A percentile compares a stretch with the other conserved stretches of the same genome.
phyloP scores from a whole-genome alignment of 2,329 filamentous ascomycete genomes.

The Cryphonectria radicalis region DNA sequence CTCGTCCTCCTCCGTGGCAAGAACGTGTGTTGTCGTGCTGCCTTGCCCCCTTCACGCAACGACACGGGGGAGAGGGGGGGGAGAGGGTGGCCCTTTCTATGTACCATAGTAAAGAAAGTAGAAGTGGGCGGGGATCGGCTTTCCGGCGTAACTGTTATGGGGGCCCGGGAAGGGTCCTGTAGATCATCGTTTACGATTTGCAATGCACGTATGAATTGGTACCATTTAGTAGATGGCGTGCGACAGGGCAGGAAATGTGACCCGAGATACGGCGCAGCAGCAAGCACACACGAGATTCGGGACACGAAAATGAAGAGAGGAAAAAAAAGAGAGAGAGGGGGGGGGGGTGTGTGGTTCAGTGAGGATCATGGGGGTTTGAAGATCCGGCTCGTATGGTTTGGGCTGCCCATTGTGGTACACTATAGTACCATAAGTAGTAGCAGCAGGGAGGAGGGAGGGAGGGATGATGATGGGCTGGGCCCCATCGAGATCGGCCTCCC shows the following conservation, averaged over 20 bases:
- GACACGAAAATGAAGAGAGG: constrained; percentile 7
- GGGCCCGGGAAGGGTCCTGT: neutral
- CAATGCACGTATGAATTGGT: constrained; percentile 5
- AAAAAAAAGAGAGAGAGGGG: neutral
- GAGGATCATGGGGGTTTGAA: neutral
- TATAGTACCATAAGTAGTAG: neutral
- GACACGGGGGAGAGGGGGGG: too few relatives aligned
- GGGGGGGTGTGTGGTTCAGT: neutral
- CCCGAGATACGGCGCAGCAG: constrained; percentile 1
- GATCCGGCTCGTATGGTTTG: neutral
- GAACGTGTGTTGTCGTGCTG: neutral
- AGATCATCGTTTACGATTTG: neutral
- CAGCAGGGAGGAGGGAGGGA: neutral
- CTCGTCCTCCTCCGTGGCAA: neutral
- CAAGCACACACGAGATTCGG: constrained; percentile 14
- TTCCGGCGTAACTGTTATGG: neutral
- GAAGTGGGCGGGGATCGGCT: neutral
- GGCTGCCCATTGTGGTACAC: neutral
- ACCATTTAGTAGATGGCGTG: neutral
- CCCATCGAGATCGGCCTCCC: neutral
- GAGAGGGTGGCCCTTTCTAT: neutral
- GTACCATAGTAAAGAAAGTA: neutral
- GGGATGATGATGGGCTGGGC: neutral
- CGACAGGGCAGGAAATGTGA: neutral
- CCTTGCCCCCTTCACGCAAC: neutral